phyloP scores from a whole-genome alignment of 768 basidiomycete species.

The Sutorius australiensis region DNA sequence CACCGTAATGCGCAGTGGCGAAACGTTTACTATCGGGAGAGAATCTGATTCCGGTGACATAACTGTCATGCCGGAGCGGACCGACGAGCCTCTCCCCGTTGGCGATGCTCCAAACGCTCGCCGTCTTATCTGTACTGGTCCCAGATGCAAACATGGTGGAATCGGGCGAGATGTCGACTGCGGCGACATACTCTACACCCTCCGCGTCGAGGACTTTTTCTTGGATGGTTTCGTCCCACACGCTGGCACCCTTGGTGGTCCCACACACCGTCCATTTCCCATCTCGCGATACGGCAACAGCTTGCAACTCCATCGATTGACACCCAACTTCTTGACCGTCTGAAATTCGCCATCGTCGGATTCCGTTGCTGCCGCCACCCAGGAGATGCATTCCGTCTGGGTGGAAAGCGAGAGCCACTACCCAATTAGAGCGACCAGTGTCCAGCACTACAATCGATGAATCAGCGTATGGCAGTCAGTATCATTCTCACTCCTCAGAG shows the following conservation, averaged over 20 bases:
- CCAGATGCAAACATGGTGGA: not conserved
- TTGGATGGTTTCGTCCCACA: not conserved
- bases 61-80: not conserved
- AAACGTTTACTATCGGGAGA: not conserved
- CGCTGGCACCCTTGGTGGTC: not conserved
- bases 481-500: not conserved
- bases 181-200: not conserved
- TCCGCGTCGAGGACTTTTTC: not conserved
- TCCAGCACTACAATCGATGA: not conserved
- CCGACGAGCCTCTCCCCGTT: not conserved
- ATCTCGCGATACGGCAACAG: not conserved
- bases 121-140: not conserved
- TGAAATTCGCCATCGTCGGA: not conserved
- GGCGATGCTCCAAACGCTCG: not conserved
- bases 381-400: not conserved
- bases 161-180: not conserved
- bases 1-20: not conserved
- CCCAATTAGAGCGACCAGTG: not conserved
- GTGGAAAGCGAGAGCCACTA: not conserved
- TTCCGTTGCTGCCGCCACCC: not conserved
- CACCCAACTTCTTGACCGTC: not conserved
- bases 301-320: not conserved
- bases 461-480: not conserved
- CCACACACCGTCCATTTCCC: not conserved
- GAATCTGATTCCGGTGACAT: not conserved